Evolutionary conservation across 2,329 filamentous ascomycete species (phyloP), one percentile per base, ranked within the genome.

Genomic region (Achaetomium macrosporum): DNA sequence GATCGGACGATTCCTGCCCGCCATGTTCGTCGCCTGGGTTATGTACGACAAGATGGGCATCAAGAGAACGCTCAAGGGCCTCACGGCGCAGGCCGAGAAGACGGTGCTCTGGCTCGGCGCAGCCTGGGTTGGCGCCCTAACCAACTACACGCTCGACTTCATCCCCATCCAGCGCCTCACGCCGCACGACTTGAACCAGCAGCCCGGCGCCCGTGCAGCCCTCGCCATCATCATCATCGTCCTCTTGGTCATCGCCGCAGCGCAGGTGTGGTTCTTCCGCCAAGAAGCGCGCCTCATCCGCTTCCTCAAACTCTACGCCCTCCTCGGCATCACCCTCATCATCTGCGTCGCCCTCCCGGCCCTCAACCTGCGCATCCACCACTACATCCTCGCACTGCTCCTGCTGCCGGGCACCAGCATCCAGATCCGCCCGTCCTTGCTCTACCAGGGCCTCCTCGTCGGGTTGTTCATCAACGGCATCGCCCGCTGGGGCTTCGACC

Each of bases 161-260:
- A 96, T 99, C 56, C 93, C 93, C 0, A 93, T 99, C 59, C 83
- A 90, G 68, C 85, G 93, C 2, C 77, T 99, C n/a, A 97, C 88
- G 9, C 83, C 85, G 0, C 90, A 95, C 66, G 93, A 99, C 65
- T 82, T 99, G 41, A 73, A 86, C 44, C 85, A 90, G 61, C 90
- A 99, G 65, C 92, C 93, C 0, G 93, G 93, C 8, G 93, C 92
- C 0, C 85, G 89, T 51, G 79, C 88, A 1, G 92, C 93, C 0
- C 73, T 99, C 45, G 81, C 88, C 42, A 78, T 88, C 52, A 87
- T 99, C 56, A 75, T 96, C 36, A 74, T 89, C 6, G 68, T 84
- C 2, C 76, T 99, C 5, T 70, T 85, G 51, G 69, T 71, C 56
- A 85, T 96, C 56, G 78, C 86, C 9, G 71, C 85, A 2, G 80